Evolutionary conservation across 257 asterid genomes (phyloP).

Genomic region (Handroanthus guayacan): DNA sequence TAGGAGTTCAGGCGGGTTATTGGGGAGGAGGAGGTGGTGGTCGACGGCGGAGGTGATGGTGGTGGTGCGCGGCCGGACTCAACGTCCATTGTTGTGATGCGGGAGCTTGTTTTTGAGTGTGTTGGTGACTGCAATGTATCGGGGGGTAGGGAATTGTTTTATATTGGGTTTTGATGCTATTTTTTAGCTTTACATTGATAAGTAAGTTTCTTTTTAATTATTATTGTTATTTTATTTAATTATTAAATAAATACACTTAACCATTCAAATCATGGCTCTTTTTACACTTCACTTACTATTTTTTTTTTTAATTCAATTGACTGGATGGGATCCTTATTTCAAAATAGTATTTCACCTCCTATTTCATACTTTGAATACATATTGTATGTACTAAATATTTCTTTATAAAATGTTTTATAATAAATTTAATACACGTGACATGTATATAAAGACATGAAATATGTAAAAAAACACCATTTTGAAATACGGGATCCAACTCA

Average conservation of each 20-base stretch:
- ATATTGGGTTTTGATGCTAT: constrained; percentile 3
- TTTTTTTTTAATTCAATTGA: background rate
- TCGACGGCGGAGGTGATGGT: constrained; percentile 33
- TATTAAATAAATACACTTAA: background rate
- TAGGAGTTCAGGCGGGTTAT: constrained; percentile 53
- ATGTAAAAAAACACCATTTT: no score
- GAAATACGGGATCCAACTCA: no score
- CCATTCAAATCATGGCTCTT: background rate
- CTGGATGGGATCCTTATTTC: no score
- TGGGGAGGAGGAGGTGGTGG: constrained; percentile 35
- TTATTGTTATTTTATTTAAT: background rate
- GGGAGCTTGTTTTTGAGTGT: constrained; percentile 14
- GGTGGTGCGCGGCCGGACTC: constrained; percentile 41
- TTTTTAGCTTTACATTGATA: background rate
- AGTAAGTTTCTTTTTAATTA: background rate
- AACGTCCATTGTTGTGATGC: constrained; percentile 50
- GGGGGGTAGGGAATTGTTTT: background rate
- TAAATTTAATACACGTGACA: no score
- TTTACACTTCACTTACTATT: background rate
- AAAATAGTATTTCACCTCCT: no score
- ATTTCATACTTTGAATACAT: no score
- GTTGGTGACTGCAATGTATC: background rate
- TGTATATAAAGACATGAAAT: no score
- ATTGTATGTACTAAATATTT: no score
- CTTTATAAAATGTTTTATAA: no score